These are phyloP conservation scores for Phalaenopsis equestris DNA, from an alignment of 106 monocot species.

Conservation along the genomic window DNA sequence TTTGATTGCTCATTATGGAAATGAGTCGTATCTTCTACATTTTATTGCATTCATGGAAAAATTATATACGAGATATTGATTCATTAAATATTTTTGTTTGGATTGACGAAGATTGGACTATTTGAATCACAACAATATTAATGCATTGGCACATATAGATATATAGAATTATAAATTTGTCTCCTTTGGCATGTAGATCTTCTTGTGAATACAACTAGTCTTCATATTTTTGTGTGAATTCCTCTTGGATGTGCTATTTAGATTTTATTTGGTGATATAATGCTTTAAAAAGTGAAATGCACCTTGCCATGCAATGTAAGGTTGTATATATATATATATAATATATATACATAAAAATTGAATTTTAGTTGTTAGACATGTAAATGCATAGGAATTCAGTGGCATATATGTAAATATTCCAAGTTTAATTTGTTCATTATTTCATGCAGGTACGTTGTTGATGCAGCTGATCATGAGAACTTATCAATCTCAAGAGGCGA, in stretches of 20 bases:
- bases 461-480: slow-evolving; percentile 83
- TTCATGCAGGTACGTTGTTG: slow-evolving; percentile 76
- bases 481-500: slow-evolving; percentile 75
- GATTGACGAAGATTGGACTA: not conserved
- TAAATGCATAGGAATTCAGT: no score
- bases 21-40: not conserved
- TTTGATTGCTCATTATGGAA: not conserved
- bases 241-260: not conserved
- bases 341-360: no score
- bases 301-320: no score
- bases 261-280: no score
- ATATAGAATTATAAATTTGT: not conserved
- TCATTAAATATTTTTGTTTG: not conserved
- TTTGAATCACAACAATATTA: not conserved
- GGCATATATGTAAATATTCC: no score
- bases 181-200: not conserved
- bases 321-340: no score
- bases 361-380: no score
- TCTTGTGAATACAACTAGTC: not conserved
- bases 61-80: not conserved
- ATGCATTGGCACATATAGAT: not conserved
- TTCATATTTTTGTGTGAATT: not conserved
- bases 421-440: not conserved
- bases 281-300: no score
- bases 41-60: not conserved